A percentile compares a stretch with the other conserved stretches of the same genome.
These are phyloP conservation scores for Asterochloris erici DNA, from an alignment of 139 green algal genomes.

Conservation along the genomic window DNA sequence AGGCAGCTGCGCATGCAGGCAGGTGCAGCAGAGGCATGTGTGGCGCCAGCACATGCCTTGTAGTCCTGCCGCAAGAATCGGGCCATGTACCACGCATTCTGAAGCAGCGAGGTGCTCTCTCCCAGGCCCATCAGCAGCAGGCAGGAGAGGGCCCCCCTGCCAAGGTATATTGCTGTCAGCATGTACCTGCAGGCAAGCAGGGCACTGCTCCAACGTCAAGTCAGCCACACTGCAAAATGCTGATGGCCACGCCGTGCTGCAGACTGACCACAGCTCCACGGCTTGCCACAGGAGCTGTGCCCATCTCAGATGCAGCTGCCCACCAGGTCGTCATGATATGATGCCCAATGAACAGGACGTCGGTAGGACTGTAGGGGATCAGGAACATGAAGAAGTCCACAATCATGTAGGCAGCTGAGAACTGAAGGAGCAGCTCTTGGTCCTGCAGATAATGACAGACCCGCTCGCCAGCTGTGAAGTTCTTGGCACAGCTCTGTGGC, in stretches of 20 bases:
- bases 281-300: too few species aligned
- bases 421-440: neutral
- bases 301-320: too few species aligned
- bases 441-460: neutral
- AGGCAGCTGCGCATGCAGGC: too few species aligned
- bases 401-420: conserved; percentile 20
- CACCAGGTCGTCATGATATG: conserved; percentile 11
- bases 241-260: too few species aligned
- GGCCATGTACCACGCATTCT: conserved; percentile 21
- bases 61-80: neutral
- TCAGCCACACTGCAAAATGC: too few species aligned
- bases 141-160: conserved; percentile 18
- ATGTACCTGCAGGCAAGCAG: conserved; percentile 6
- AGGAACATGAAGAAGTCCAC: conserved; percentile 24
- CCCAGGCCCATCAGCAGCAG: conserved; percentile 20
- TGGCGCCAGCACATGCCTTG: neutral
- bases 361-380: conserved; percentile 19
- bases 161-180: neutral
- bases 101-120: conserved; percentile 18
- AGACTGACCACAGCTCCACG: too few species aligned
- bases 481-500: neutral
- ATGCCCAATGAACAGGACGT: conserved; percentile 21
- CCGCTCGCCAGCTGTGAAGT: neutral
- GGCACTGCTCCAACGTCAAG: too few species aligned
- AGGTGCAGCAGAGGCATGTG: neutral